phyloP scores from a whole-genome alignment of 169 alveolate species.

The Plasmodium knowlesi region DNA sequence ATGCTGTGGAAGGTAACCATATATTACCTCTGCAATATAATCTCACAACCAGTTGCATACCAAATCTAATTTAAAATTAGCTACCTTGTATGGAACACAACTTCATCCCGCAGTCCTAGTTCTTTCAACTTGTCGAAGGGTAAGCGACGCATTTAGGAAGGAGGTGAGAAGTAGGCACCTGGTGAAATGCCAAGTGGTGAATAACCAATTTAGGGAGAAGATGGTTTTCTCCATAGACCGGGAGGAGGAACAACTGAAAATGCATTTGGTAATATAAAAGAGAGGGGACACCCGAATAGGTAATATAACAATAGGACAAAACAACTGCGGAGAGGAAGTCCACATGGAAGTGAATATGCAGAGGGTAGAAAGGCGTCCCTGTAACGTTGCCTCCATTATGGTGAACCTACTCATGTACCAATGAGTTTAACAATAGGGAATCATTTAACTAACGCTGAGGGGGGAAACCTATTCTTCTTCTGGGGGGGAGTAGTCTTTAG shows the following conservation, averaged over 20 bases:
- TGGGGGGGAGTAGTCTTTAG: not conserved
- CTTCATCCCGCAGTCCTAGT: not conserved
- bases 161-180: not conserved
- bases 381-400: not conserved
- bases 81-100: not conserved
- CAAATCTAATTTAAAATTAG: not conserved
- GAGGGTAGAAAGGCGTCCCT: not conserved
- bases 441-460: not conserved
- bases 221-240: not conserved
- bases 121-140: not conserved
- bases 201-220: not conserved
- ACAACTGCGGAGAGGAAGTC: not conserved
- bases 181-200: not conserved
- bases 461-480: not conserved
- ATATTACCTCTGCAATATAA: not conserved
- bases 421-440: not conserved
- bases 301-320: not conserved
- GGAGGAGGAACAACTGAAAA: not conserved
- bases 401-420: not conserved
- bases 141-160: not conserved
- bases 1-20: not conserved
- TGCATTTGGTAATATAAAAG: not conserved
- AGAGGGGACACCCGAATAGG: not conserved
- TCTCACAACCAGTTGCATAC: not conserved
- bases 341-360: not conserved